Percentiles rank a stretch among this genome's conserved stretches.
Conservation (phyloP, 2,329 filamentous ascomycete species). For the Cladosporium sp. region DNA sequence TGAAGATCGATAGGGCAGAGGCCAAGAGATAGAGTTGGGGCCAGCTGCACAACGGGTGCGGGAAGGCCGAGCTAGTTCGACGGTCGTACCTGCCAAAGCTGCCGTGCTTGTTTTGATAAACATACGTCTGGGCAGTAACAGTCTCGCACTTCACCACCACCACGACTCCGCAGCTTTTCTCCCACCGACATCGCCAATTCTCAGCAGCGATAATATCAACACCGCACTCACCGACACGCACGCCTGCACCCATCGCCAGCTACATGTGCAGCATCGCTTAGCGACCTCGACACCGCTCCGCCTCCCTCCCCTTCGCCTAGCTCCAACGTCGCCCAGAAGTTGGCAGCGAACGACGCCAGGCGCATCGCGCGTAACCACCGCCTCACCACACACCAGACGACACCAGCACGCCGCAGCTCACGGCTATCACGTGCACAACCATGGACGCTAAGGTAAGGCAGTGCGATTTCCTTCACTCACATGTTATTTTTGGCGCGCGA, state of each 20-base stretch:
- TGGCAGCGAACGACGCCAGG: constrained; percentile 14
- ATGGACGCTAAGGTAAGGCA: constrained; percentile 51
- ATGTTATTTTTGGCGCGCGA: constrained; percentile 5
- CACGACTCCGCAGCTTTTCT: constrained; percentile 2
- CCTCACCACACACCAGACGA: constrained; percentile 16
- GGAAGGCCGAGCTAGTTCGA: not conserved
- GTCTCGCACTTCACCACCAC: constrained; percentile 16
- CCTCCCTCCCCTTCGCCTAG: constrained; percentile 21
- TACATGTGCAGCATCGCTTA: constrained; percentile 16
- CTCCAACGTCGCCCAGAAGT: constrained; percentile 15
- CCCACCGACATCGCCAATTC: constrained; percentile 12
- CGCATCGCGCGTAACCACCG: constrained; percentile 18
- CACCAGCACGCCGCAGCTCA: constrained; percentile 4
- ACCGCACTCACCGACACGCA: not conserved
- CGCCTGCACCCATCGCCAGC: constrained; percentile 9
- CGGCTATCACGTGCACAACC: constrained; percentile 25
- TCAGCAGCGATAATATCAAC: constrained; percentile 13
- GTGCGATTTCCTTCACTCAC: not conserved
- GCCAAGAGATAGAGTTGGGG: not conserved
- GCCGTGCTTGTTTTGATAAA: constrained; percentile 15
- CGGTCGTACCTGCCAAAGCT: constrained; percentile 13
- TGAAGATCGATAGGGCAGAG: constrained; percentile 9
- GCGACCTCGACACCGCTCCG: constrained; percentile 11
- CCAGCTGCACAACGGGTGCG: not conserved
- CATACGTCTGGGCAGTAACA: constrained; percentile 1